Evolutionary conservation across 441 rosid genomes (phyloP), one percentile per base, ranked within the genome.

Genomic region (Pelargonium myrrhifolium): DNA sequence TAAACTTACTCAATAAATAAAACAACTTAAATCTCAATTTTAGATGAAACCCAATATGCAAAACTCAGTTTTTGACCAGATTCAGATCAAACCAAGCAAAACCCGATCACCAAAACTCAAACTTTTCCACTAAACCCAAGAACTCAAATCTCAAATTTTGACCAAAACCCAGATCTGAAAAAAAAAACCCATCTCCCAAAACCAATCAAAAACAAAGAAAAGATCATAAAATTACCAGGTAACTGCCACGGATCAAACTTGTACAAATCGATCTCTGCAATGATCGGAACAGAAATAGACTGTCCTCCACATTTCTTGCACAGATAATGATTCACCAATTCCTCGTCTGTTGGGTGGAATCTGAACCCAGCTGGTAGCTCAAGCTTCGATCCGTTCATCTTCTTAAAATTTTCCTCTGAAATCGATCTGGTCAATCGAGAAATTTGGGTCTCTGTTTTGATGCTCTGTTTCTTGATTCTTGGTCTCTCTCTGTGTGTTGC

Each of bases 301-400:
- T 79, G 83, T 1, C 87, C 84, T 0, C 84, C 81, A 31, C 97
- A 93, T 80, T 85, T 93, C 75, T 86, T 78, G 14, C 82, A 67
- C 77, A 93, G 72, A 74, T 93, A 93, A 78, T 88, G 90, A 73
- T 82, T 90, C 67, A 93, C 98, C 68, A 92, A 72, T 79, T 92
- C 98, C 9, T 92, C 98, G 64, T 92, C 98, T 0, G 98, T 88
- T 0, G 98, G 97, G 66, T 93, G 98, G 73, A 93, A 93, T 83
- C 97, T 79, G 84, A 93, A 93, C 39, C 98, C 98, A 0, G 97
- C 82, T 0, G 98, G 98, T 70, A 93, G 86, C 58, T 79, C 79
- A 1, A 90, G 28, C 71, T 80, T 72, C 15, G 69, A 78, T 17
- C 66, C 83, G 40, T 75, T 82, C 65, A 77, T 83, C 88, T 82